These are phyloP conservation scores for Tillandsia fasciculata DNA, from an alignment of 176 grass and related monocot genomes.

Conservation along the genomic window DNA sequence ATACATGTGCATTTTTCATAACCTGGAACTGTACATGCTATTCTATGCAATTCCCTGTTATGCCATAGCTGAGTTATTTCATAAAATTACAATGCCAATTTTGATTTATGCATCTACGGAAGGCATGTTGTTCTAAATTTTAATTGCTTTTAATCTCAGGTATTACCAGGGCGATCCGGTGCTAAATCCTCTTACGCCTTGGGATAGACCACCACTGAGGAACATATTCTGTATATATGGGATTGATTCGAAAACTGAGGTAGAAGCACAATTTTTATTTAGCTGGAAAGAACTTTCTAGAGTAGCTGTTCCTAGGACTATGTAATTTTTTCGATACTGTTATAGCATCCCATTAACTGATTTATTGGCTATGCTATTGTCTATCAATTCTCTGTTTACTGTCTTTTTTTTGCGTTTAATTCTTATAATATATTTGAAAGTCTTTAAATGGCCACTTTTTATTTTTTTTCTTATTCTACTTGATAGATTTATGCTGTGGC, in stretches of 20 bases:
- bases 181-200: constrained; percentile 81
- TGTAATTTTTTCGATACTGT: background rate
- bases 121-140: background rate
- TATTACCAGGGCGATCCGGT: constrained; percentile 92
- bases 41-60: background rate
- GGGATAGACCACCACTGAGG: constrained; percentile 96
- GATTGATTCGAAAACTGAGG: constrained; percentile 88
- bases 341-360: background rate
- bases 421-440: too few species aligned
- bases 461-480: too few species aligned
- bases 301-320: background rate
- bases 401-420: too few species aligned
- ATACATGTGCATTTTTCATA: too few species aligned
- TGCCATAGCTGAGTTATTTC: too few species aligned
- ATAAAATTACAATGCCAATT: too few species aligned
- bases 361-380: too few species aligned
- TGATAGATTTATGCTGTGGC: background rate
- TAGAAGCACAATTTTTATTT: constrained; percentile 4
- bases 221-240: constrained; percentile 98
- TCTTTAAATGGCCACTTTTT: too few species aligned
- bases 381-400: too few species aligned
- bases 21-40: too few species aligned
- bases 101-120: background rate
- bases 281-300: background rate
- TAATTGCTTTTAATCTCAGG: constrained; percentile 32